Evolutionary conservation across 2,329 filamentous ascomycete genomes (phyloP).

Genomic region (Sclerotinia nivalis): DNA sequence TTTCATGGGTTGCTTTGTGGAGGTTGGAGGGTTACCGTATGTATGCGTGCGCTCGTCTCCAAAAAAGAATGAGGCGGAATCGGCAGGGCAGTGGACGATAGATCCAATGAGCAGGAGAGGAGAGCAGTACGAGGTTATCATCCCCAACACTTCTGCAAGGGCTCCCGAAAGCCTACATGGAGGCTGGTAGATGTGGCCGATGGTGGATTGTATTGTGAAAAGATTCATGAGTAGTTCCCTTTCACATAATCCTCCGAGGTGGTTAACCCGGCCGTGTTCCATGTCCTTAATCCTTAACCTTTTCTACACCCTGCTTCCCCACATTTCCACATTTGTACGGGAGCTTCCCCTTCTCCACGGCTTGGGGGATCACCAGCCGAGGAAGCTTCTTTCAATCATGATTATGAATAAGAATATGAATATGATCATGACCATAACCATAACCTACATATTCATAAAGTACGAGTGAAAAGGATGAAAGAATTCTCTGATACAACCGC

Average conservation of each 20-base stretch:
- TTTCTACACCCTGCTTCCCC: conserved; percentile 15
- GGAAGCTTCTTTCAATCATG: conserved; percentile 7
- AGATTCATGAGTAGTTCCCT: not conserved
- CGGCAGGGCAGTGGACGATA: conserved; percentile 1
- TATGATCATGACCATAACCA: not conserved
- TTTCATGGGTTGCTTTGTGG: conserved; percentile 15
- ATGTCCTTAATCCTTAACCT: not conserved
- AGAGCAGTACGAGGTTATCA: conserved; percentile 1
- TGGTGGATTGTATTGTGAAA: not conserved
- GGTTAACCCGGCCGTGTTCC: conserved; percentile 11
- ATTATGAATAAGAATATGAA: not conserved
- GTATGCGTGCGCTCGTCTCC: conserved; percentile 30
- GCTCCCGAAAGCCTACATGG: conserved; percentile 25
- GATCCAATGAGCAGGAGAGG: conserved; percentile 2
- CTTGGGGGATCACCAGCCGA: conserved; percentile 11
- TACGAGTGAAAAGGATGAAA: not conserved
- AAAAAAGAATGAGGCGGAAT: conserved; percentile 19
- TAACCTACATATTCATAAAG: not conserved
- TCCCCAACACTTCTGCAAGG: conserved; percentile 27
- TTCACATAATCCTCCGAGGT: not conserved
- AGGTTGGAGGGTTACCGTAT: not conserved
- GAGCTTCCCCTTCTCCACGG: conserved; percentile 3
- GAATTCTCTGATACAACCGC: not conserved
- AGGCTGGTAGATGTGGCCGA: not conserved
- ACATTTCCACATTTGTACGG: conserved; percentile 17